Conservation (phyloP, 257 asterid genomes). For the Solanum medicagineum region DNA sequence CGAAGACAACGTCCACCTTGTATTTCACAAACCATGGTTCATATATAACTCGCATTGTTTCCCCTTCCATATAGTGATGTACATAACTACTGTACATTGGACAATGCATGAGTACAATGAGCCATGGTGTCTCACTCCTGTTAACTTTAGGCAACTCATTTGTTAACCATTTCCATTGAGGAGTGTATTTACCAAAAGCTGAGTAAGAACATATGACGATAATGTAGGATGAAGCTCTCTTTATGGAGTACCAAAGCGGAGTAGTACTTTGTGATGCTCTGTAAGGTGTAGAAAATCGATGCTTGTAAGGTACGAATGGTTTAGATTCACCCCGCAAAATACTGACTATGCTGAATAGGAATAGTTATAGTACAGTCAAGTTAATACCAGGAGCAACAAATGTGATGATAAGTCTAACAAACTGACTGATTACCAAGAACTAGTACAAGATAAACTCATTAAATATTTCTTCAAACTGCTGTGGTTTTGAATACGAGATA, state of each 20-base stretch:
- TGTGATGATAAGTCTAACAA: background rate
- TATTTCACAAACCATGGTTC: conserved; percentile 42
- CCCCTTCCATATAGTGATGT: conserved; percentile 66
- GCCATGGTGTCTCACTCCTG: conserved; percentile 58
- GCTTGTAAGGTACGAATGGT: conserved; percentile 50
- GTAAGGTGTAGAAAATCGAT: conserved; percentile 32
- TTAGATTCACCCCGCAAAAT: conserved; percentile 41
- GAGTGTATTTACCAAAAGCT: conserved; percentile 54
- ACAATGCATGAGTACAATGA: conserved; percentile 44
- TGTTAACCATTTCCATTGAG: conserved; percentile 45
- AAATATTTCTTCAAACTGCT: too few species aligned
- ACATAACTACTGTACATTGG: conserved; percentile 48
- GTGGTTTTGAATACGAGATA: too few species aligned
- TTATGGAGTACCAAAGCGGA: conserved; percentile 58
- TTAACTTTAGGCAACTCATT: conserved; percentile 43
- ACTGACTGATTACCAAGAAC: too few species aligned
- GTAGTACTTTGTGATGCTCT: conserved; percentile 44
- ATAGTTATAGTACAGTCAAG: background rate
- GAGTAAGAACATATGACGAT: conserved; percentile 55
- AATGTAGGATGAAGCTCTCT: conserved; percentile 62
- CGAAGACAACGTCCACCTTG: conserved; percentile 52
- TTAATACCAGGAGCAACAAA: background rate
- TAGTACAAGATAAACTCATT: too few species aligned
- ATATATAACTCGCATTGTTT: conserved; percentile 47
- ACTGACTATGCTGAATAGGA: background rate